Evolutionary conservation across 2,329 filamentous ascomycete genomes (phyloP).

Genomic region (Aspergillus persii): DNA sequence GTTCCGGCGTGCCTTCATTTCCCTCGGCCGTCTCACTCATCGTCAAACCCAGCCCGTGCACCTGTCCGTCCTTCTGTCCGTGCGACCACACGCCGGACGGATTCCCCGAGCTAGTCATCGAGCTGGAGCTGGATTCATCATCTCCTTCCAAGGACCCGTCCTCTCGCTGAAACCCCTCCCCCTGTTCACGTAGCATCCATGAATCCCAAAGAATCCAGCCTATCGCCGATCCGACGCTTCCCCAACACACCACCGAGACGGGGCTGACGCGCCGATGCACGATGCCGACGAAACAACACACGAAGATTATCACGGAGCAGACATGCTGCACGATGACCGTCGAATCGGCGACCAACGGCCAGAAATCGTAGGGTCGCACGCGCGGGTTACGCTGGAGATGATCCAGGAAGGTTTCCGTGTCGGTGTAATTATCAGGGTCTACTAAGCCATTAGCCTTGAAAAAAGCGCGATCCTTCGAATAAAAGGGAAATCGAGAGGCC

Average conservation of each 20-base stretch:
- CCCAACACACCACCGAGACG: conserved; percentile 82
- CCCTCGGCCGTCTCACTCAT: conserved; percentile 35
- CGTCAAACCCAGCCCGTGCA: conserved; percentile 45
- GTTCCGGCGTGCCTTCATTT: neutral
- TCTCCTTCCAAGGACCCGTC: conserved; percentile 33
- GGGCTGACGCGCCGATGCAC: conserved; percentile 84
- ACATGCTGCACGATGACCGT: conserved; percentile 97
- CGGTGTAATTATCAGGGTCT: conserved; percentile 99
- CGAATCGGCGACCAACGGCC: conserved; percentile 90
- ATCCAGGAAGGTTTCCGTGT: conserved; percentile 93
- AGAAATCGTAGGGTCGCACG: conserved; percentile 94
- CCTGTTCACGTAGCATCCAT: conserved; percentile 75
- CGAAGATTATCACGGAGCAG: conserved; percentile 89
- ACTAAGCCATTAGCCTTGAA: neutral
- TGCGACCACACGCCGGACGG: conserved; percentile 28
- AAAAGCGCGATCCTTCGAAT: neutral
- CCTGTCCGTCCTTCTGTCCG: conserved; percentile 30
- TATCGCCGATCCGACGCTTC: conserved; percentile 75
- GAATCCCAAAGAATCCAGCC: conserved; percentile 91
- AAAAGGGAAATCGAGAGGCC: too few species aligned
- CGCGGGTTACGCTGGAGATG: conserved; percentile 92
- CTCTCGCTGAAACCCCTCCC: conserved; percentile 31
- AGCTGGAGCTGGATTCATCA: conserved; percentile 43
- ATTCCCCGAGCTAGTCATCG: conserved; percentile 32
- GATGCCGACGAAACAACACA: conserved; percentile 90